Evolutionary conservation across 108 stramenopile genomes (phyloP), one percentile per base, ranked within the genome.

Genomic region (Discostella stelligeroides): DNA sequence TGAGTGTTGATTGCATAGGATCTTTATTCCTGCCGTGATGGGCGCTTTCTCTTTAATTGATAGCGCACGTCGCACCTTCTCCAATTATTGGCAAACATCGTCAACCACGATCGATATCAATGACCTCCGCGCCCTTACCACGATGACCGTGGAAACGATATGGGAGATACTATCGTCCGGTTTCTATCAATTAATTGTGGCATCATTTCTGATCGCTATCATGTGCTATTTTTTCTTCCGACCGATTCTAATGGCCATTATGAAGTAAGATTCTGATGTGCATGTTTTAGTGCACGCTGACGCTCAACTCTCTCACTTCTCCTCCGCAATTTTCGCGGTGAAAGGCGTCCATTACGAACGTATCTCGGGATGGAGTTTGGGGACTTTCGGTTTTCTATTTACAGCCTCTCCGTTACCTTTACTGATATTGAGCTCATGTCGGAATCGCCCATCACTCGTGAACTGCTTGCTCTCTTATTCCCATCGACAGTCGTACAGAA

Each of bases 291-390:
- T n/a, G n/a, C n/a, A n/a, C n/a, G n/a, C n/a, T n/a, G n/a, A n/a
- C n/a, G n/a, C n/a, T n/a, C n/a, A n/a, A n/a, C n/a, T n/a, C n/a
- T n/a, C n/a, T n/a, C n/a, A n/a, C 6, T 10, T 58, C 40, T 58
- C 6, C 57, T 21, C 20, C 18, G 57, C n/a, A 58, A 34, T 47
- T 37, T n/a, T n/a, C n/a, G n/a, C n/a, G n/a, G n/a, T n/a, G n/a
- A 40, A 40, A 67, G 60, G 34, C 66, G 59, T 11, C 56, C 73
- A 7, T 41, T 75, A 17, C 34, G 46, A 42, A 75, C 66, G n/a
- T 75, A 40, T 66, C 20, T 61, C 20, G 75, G 75, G 20, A 68
- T 76, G 67, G 58, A 68, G 48, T 76, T 68, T 41, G 67, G 34
- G 11, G 47, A 68, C 37, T 39, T 76, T 51, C 15, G 48, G 21